Base-by-base conservation (phyloP, 768 basidiomycete genomes). In the Cystobasidiopsis lactophilus region DNA sequence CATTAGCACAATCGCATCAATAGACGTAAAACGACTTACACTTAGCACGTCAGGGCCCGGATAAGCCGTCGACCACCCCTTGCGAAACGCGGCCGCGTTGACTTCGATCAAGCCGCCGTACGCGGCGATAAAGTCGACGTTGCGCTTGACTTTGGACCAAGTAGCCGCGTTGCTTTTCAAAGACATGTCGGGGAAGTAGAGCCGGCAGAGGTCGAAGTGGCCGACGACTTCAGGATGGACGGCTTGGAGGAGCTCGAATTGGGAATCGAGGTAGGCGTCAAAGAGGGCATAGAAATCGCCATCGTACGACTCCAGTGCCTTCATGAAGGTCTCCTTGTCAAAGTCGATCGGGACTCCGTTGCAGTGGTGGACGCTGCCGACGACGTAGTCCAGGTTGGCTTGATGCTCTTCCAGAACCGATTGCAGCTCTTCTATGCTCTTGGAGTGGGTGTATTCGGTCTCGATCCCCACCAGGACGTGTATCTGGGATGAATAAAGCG, bases 91-190 rank as follows among this genome's bases (percentile, higher is more conserved):
- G 10, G 93, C 84, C 23, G 86, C 78, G 60, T 91, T 96, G 31
- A 83, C 69, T 67, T 98, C 93, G 62, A 96, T 95, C 53, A 93
- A 66, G 2, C 84, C 91, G 1, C 88, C 89, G 65, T 95, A 93
- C 13, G 61, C 68, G 14, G 80, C 71, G 1, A 79, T 85, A 54
- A 69, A 78, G 47, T 65, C 61, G 57, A 96, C 68, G 66, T 96
- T 96, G 59, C 85, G 68, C 65, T 75, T 73, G 33, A 86, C 67
- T 64, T 75, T 77, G 39, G 69, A 65, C 74, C 75, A 78, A 5
- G 80, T 79, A 1, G 62, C 63, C 18, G 77, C 73, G 61, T 73
- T 77, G 19, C 66, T 55, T 1, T 35, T 35, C 13, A 61, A 58
- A 18, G 23, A 24, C n/a, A 27, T 30, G 29, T 52, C 43, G 2